Base-by-base conservation (phyloP, 345 rosid species). In the Lepidium didymum region DNA sequence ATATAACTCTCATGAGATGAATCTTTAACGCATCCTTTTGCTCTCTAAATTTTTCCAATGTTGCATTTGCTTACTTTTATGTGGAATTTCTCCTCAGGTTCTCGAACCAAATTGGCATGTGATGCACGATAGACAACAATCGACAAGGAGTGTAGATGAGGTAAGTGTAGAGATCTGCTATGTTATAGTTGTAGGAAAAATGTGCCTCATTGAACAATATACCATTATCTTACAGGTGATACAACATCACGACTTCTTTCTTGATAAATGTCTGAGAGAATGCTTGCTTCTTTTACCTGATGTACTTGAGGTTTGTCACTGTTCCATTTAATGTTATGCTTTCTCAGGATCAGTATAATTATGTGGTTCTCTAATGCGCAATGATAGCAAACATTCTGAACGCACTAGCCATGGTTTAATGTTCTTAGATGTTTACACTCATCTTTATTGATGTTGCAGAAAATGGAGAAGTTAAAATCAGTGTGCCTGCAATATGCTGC, bases 81-180 rank as follows among this genome's bases (percentile, higher is more conserved):
- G 55, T 62, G 55, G 69, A 25, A 53, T 15, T 31, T 21, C 25
- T 47, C 64, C 72, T 75, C 87, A 91, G 97, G 99, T 94, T 73
- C 86, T 94, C 67, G 99, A 94, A 81, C 99, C 96, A 56, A 94
- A 89, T 76, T 94, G 97, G 97, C 96, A 94, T 66, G 81, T 83
- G 80, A 86, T 94, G 97, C 84, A 85, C 37, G 77, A 75, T 72
- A 79, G 85, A 76, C 85, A 91, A 70, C 95, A 86, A 72, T 77
- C 81, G 53, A 86, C 93, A 37, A 89, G 81, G 77, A 89, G 96
- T 77, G 83, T 94, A 69, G 99, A 94, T 49, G 97, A 94, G 91
- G 97, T 89, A 68, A 62, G 42, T 57, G 36, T 23, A 41, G 64
- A 23, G 23, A 64, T 9, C 34, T 64, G 52, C 57, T 64, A 14